Evolutionary conservation across 2,329 filamentous ascomycete genomes (phyloP).

Genomic region (Fusarium armeniacum): DNA sequence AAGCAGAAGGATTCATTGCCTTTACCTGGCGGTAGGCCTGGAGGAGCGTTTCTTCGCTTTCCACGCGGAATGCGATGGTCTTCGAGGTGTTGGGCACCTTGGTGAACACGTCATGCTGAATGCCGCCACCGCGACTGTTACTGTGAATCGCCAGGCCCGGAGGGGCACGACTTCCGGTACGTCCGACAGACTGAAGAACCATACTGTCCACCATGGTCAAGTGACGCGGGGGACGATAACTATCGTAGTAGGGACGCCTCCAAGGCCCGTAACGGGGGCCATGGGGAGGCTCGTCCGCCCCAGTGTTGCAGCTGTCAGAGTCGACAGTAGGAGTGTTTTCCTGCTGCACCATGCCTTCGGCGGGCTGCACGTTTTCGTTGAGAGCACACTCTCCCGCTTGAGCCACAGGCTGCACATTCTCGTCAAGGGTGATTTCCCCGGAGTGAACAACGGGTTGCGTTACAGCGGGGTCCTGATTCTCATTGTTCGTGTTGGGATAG

Average conservation of each 20-base stretch:
- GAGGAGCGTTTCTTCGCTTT: slow-evolving; percentile 19
- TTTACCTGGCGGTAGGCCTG: slow-evolving; percentile 25
- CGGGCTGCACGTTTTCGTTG: neutral
- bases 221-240: neutral
- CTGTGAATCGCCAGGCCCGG: slow-evolving; percentile 17
- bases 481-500: neutral
- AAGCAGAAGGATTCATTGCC: slow-evolving; percentile 19
- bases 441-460: neutral
- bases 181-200: slow-evolving; percentile 7
- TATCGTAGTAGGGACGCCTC: neutral
- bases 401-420: neutral
- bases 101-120: slow-evolving; percentile 25
- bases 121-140: slow-evolving; percentile 23
- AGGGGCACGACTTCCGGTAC: neutral
- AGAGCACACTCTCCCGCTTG: neutral
- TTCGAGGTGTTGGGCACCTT: slow-evolving; percentile 6
- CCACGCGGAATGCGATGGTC: slow-evolving; percentile 18
- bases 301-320: neutral
- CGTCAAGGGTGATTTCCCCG: neutral
- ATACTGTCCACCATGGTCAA: slow-evolving; percentile 26
- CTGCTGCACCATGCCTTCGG: neutral
- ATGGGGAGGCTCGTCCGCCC: neutral
- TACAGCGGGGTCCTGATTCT: neutral
- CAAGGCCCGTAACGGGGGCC: neutral
- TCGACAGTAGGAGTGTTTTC: no score